phyloP scores from a whole-genome alignment of 2,329 filamentous ascomycete genomes.

The Aureobasidium sp. region DNA sequence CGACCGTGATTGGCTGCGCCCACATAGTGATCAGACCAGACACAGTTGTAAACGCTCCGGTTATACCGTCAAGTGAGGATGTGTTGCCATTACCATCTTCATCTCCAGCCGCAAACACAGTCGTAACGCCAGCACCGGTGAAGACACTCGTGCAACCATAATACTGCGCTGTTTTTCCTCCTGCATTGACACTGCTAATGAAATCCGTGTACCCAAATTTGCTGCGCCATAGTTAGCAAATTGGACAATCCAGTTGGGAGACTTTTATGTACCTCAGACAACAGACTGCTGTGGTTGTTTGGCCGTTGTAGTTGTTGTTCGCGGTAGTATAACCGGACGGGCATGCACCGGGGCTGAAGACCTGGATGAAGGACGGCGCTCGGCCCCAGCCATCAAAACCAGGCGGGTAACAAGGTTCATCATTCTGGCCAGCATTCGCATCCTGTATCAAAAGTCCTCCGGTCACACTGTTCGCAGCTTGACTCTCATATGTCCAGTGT shows the following conservation, averaged over 20 bases:
- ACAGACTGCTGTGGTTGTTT: slow-evolving; percentile 24
- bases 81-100: neutral
- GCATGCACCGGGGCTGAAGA: slow-evolving; percentile 25
- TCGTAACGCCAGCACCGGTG: slow-evolving; percentile 14
- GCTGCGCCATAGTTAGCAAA: neutral
- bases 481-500: slow-evolving; percentile 23
- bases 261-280: slow-evolving; percentile 21
- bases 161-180: slow-evolving; percentile 13
- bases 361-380: slow-evolving; percentile 8
- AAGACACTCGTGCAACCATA: slow-evolving; percentile 20
- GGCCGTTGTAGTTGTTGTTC: slow-evolving; percentile 17
- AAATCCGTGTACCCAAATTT: slow-evolving; percentile 1
- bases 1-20: slow-evolving; percentile 22
- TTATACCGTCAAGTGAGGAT: slow-evolving; percentile 12
- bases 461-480: slow-evolving; percentile 16
- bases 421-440: slow-evolving; percentile 6
- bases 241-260: neutral
- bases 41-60: slow-evolving; percentile 15
- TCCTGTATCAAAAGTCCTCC: slow-evolving; percentile 23
- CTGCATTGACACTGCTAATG: slow-evolving; percentile 12
- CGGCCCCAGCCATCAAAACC: slow-evolving; percentile 19
- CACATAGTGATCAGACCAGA: slow-evolving; percentile 25
- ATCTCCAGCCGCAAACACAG: slow-evolving; percentile 15
- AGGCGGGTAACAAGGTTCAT: slow-evolving; percentile 18
- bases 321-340: slow-evolving; percentile 25